Conservation (phyloP, 768 basidiomycete species). For the Trametes meyenii region DNA sequence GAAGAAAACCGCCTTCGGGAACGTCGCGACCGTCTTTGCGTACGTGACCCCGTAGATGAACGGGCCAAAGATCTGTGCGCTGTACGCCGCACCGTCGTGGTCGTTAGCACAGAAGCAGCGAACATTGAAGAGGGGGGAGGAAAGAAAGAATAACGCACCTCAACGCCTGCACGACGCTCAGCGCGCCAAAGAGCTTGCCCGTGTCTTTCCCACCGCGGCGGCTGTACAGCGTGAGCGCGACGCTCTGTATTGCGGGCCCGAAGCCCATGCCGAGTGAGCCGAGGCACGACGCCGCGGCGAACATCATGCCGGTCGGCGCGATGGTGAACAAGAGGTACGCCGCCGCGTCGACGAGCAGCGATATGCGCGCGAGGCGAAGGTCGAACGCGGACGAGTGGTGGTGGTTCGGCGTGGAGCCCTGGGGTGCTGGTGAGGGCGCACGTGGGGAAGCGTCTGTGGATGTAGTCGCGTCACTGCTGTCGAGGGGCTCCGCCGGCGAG, state of each 20-base stretch:
- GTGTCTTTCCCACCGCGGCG: constrained; percentile 59
- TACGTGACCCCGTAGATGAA: constrained; percentile 73
- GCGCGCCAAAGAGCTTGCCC: constrained; percentile 78
- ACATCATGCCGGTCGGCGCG: constrained; percentile 49
- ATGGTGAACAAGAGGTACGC: constrained; percentile 51
- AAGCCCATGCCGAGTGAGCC: constrained; percentile 66
- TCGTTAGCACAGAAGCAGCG: neutral
- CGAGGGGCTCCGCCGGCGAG: constrained; percentile 29
- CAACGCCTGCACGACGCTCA: constrained; percentile 74
- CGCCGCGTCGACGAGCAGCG: constrained; percentile 57
- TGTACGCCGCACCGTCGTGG: constrained; percentile 33
- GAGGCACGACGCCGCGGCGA: constrained; percentile 52
- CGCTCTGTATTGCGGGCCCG: constrained; percentile 66
- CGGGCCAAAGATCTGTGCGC: constrained; percentile 71
- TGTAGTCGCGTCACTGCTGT: neutral
- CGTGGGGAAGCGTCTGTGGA: neutral
- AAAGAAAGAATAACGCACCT: constrained; percentile 42
- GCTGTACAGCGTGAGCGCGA: constrained; percentile 69
- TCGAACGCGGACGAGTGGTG: constrained; percentile 60
- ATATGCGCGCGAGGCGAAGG: constrained; percentile 64
- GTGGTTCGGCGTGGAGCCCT: constrained; percentile 13
- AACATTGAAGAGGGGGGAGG: neutral
- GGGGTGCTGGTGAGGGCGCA: neutral
- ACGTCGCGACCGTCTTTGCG: constrained; percentile 66
- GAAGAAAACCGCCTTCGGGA: constrained; percentile 72